These are phyloP conservation scores for Hortiboletus campestris DNA, from an alignment of 768 basidiomycete genomes.

Conservation along the genomic window DNA sequence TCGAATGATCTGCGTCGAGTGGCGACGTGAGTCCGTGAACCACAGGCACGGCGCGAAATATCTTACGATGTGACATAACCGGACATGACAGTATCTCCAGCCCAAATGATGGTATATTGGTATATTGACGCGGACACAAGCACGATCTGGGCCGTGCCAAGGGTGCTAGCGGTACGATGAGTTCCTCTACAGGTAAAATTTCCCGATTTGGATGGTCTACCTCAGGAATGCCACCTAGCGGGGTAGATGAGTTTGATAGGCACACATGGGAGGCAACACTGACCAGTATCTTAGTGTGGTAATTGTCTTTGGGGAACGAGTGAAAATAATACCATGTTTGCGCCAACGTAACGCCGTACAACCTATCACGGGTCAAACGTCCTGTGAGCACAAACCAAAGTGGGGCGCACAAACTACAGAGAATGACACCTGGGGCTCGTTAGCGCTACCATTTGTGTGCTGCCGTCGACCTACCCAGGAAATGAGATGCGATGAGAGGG, in stretches of 20 bases:
- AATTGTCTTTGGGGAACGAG: conserved; percentile 29
- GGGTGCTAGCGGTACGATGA: conserved; percentile 15
- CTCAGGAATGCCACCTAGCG: conserved; percentile 30
- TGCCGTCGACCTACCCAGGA: conserved; percentile 18
- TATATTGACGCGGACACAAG: conserved; percentile 33
- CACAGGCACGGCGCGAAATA: background rate
- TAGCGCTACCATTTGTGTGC: background rate
- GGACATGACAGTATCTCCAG: conserved; percentile 23
- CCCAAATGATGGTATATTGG: conserved; percentile 32
- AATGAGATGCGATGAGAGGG: conserved; percentile 29
- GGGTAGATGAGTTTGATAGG: background rate
- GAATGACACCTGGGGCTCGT: conserved; percentile 27
- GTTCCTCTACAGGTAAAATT: background rate
- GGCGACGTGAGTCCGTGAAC: background rate
- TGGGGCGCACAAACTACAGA: conserved; percentile 31
- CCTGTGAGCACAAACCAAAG: background rate
- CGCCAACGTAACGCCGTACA: conserved; percentile 36
- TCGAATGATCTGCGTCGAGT: conserved; percentile 21
- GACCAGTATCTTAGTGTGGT: conserved; percentile 33
- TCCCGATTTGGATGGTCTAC: conserved; percentile 4
- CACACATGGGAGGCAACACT: background rate
- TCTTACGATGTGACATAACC: conserved; percentile 29
- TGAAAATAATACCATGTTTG: conserved; percentile 36
- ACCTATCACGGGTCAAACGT: conserved; percentile 16
- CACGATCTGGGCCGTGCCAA: conserved; percentile 29